Base-by-base conservation (phyloP, 768 basidiomycete genomes). In the Kwoniella dejecticola region DNA sequence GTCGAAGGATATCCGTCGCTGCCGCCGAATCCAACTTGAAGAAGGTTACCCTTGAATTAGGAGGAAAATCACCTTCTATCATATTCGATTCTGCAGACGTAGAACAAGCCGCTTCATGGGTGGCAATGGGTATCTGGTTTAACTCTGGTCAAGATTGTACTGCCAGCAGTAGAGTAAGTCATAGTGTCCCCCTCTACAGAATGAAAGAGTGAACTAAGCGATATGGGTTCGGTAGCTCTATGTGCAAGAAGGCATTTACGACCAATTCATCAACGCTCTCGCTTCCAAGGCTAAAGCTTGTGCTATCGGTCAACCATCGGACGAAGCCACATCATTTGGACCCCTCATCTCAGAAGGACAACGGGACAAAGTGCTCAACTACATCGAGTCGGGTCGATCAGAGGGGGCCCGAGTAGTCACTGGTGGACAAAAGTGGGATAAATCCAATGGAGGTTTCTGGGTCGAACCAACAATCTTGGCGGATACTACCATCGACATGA, bases 61-160 rank as follows among this genome's bases (percentile, higher is more conserved):
- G 94, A 30, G 94, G 94, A 44, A 96, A 97, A 81, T 85, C 69
- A 2, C 76, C 80, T 42, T 69, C 73, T 45, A 82, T 91, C 68
- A 82, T 91, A 65, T 89, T 88, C 70, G 88, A 91, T 70, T 89
- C 88, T 41, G 93, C 94, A 36, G 88, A 97, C 78, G 80, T 96
- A 60, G 90, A 96, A 60, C 83, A 89, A 71, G 86, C 89, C 11
- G 83, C 89, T 11, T 82, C 84, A 46, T 91, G 89, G 89, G 81
- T 87, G 2, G 79, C 84, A 0, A 82, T 84, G 70, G 89, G 89
- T 24, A 85, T 90, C 64, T 91, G 85, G 88, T 90, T 71, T 80
- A 89, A 89, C 70, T 86, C 88, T 52, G 90, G 91, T 23, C 90
- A 92, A 78, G 82, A 83, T 15, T 92, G 91, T 80, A 85, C 85